phyloP scores from a whole-genome alignment of 2,329 filamentous ascomycete species.

The Westerdykella sp. region DNA sequence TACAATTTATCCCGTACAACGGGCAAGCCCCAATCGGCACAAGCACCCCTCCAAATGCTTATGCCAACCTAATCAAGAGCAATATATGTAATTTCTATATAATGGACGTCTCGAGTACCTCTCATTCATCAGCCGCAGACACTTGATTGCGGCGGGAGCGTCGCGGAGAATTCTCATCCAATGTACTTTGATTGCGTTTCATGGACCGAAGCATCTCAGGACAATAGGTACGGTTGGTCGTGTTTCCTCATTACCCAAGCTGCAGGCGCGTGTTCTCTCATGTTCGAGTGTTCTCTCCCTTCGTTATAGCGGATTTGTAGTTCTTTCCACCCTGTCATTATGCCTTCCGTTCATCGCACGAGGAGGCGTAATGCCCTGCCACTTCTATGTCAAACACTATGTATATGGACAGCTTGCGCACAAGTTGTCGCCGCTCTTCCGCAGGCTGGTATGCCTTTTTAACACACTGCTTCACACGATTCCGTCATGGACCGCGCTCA shows the following conservation, averaged over 20 bases:
- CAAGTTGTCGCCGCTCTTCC: constrained; percentile 12
- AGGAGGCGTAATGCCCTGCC: constrained; percentile 4
- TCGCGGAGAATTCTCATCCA: constrained; percentile 19
- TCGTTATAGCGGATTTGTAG: constrained; percentile 7
- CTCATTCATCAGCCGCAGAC: constrained; percentile 15
- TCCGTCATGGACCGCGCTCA: constrained; percentile 8
- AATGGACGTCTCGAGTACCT: constrained; percentile 14
- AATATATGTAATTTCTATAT: constrained; percentile 27
- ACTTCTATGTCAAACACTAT: constrained; percentile 16
- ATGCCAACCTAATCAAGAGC: constrained; percentile 23
- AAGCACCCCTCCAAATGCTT: constrained; percentile 11
- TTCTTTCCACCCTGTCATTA: constrained; percentile 10
- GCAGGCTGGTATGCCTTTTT: constrained; percentile 17
- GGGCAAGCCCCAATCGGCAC: constrained; percentile 19
- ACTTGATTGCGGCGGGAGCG: constrained; percentile 11
- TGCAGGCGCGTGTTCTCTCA: not conserved
- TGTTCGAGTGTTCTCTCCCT: not conserved
- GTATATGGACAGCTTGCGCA: constrained; percentile 15
- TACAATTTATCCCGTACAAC: constrained; percentile 26
- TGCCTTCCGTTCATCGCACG: constrained; percentile 4
- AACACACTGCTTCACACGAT: constrained; percentile 2
- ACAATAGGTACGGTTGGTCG: constrained; percentile 9
- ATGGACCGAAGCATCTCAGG: constrained; percentile 7
- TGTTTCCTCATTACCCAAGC: constrained; percentile 10
- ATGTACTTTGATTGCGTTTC: constrained; percentile 19